These are phyloP conservation scores for Onygenales sp. DNA, from an alignment of 2,329 filamentous ascomycete genomes.

Conservation along the genomic window DNA sequence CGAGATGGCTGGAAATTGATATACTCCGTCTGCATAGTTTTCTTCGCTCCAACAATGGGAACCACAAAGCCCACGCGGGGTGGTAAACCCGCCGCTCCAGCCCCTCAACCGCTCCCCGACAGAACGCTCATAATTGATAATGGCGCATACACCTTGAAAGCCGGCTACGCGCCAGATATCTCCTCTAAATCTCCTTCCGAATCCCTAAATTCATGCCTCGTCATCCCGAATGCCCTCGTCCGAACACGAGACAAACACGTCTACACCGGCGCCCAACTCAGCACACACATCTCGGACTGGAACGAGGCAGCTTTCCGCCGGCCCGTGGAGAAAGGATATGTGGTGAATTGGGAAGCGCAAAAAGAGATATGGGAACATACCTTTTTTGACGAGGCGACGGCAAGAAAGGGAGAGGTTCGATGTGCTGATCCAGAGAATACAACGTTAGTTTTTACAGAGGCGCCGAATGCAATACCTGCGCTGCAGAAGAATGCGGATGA, in stretches of 20 bases:
- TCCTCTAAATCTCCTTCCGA: conserved; percentile 22
- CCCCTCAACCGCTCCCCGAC: conserved; percentile 43
- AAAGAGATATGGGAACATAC: conserved; percentile 92
- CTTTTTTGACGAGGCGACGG: conserved; percentile 63
- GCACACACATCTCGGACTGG: conserved; percentile 69
- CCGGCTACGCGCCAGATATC: conserved; percentile 56
- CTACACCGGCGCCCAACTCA: conserved; percentile 69
- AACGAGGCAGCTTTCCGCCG: conserved; percentile 79
- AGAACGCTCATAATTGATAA: conserved; percentile 86
- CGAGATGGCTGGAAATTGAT: neutral
- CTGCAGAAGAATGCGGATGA: conserved; percentile 89
- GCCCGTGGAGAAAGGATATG: conserved; percentile 86
- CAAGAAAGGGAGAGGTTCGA: conserved; percentile 36
- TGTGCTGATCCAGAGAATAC: conserved; percentile 62
- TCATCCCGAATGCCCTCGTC: conserved; percentile 83
- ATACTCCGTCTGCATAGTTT: neutral
- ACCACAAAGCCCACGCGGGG: conserved; percentile 26
- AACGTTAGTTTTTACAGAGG: conserved; percentile 76
- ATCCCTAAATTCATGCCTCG: conserved; percentile 42
- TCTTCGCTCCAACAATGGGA: conserved; percentile 17
- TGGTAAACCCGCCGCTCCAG: conserved; percentile 44
- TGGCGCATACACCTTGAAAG: conserved; percentile 84
- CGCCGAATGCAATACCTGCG: conserved; percentile 69
- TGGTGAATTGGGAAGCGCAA: conserved; percentile 94
- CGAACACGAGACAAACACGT: conserved; percentile 68